Base-by-base conservation (phyloP, 495 filamentous ascomycete species). In the Achaetomiella virescens region DNA sequence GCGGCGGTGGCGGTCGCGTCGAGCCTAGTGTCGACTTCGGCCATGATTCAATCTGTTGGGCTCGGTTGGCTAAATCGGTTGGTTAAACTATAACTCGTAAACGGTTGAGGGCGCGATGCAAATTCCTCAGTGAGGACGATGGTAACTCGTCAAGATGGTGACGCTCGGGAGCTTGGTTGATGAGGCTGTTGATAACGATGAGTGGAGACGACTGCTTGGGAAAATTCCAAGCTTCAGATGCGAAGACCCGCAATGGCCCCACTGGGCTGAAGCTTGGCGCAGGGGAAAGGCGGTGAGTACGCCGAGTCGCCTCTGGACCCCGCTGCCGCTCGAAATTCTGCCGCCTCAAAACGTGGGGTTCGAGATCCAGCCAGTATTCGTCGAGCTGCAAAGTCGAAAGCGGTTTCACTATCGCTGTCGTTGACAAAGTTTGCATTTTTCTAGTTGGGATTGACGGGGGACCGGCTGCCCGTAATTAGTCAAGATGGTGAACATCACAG, bases 401-500 rank as follows among this genome's bases (percentile, higher is more conserved):
- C 46, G 21, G 36, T 27, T 20, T 22, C 18, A 3, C 1, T 3
- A 15, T 29, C 20, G 38, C 24, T 52, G 47, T 18, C 35, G 31
- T 14, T 61, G 35, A 48, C 24, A 47, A 51, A 51, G 43, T 42
- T 59, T 54, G 58, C 22, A 49, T 61, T 41, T 59, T 50, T 35
- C 20, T 9, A 24, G 3, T 1, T 0, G 10, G 31, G 17, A 14
- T 22, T 43, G 18, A 52, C 60, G 18, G 52, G 55, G 57, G 36
- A 48, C 21, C 11, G 7, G 21, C 9, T 35, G 48, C 59, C 48
- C 52, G 60, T 51, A 56, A 54, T 71, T 75, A 69, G 77, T 55
- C 83, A 90, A 80, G 62, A 98, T 99, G 95, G 95, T 97, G 74
- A 97, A 97, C 77, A 97, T 99, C 54, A 96, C 93, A 50, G 95